phyloP scores from a whole-genome alignment of 2,329 filamentous ascomycete species.

The Talaromyces sp. region DNA sequence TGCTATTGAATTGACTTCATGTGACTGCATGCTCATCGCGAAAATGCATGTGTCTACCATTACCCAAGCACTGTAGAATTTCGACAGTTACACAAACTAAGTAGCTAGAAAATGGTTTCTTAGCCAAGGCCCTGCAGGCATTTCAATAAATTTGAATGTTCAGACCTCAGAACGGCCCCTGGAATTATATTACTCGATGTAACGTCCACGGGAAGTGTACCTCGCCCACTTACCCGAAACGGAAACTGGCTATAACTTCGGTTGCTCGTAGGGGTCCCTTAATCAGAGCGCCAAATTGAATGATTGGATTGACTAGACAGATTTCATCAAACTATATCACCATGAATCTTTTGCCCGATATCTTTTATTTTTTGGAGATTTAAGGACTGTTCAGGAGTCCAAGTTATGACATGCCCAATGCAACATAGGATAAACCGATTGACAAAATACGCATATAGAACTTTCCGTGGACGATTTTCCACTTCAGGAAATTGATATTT shows the following conservation, averaged over 20 bases:
- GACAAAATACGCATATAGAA: not conserved
- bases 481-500: not conserved
- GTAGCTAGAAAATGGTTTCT: not conserved
- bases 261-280: not conserved
- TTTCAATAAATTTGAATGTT: not conserved
- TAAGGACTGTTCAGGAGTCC: not conserved
- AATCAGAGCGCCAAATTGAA: not conserved
- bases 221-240: slow-evolving; percentile 2
- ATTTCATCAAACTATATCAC: not conserved
- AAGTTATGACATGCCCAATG: not conserved
- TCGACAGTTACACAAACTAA: not conserved
- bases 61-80: not conserved
- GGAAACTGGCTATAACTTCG: not conserved
- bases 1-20: not conserved
- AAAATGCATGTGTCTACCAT: not conserved
- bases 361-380: not conserved
- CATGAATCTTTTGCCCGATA: not conserved
- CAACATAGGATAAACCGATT: not conserved
- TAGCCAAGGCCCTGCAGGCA: not conserved
- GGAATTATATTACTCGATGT: not conserved
- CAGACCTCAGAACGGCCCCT: not conserved
- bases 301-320: not conserved
- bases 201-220: not conserved
- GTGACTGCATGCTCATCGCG: not conserved
- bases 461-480: not conserved